Evolutionary conservation across 179 eudicot genomes (phyloP).

Genomic region (Heliamphora pulchella): DNA sequence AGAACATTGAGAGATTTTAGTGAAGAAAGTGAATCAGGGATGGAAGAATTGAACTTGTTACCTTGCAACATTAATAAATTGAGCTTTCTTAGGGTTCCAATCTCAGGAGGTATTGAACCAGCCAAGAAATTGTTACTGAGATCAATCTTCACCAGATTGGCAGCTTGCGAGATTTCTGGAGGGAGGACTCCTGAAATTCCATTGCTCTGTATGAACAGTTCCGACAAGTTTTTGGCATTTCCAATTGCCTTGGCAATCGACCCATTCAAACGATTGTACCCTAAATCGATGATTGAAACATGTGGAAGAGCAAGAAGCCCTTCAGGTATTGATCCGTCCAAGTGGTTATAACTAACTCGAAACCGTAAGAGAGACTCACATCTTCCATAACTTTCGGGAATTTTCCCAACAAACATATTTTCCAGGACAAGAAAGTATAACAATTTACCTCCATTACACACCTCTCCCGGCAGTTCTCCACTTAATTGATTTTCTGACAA

Average conservation of each 20-base stretch:
- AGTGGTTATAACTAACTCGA: constrained; percentile 58
- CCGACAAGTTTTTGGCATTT: constrained; percentile 69
- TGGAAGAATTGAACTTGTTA: constrained; percentile 60
- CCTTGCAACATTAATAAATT: constrained; percentile 52
- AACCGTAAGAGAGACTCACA: constrained; percentile 66
- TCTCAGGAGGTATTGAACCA: constrained; percentile 65
- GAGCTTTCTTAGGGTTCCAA: constrained; percentile 58
- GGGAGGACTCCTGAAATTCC: constrained; percentile 63
- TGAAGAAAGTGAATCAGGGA: constrained; percentile 62
- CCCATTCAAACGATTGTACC: constrained; percentile 52
- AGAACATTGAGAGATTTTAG: constrained; percentile 54
- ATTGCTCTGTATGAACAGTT: constrained; percentile 63
- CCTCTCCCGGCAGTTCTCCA: constrained; percentile 52
- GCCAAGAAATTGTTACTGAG: constrained; percentile 61
- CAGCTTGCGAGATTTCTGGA: constrained; percentile 51
- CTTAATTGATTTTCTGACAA: constrained; percentile 69
- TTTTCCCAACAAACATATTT: constrained; percentile 55
- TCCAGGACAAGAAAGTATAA: constrained; percentile 57
- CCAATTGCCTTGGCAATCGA: constrained; percentile 43
- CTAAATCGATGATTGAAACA: constrained; percentile 67
- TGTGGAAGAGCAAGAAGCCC: constrained; percentile 64
- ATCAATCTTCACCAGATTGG: constrained; percentile 68
- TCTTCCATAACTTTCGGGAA: constrained; percentile 55
- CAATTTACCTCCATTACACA: constrained; percentile 66
- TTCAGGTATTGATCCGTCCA: constrained; percentile 61